Conservation (phyloP, 2,329 filamentous ascomycete species). For the Fusarium domesticum region DNA sequence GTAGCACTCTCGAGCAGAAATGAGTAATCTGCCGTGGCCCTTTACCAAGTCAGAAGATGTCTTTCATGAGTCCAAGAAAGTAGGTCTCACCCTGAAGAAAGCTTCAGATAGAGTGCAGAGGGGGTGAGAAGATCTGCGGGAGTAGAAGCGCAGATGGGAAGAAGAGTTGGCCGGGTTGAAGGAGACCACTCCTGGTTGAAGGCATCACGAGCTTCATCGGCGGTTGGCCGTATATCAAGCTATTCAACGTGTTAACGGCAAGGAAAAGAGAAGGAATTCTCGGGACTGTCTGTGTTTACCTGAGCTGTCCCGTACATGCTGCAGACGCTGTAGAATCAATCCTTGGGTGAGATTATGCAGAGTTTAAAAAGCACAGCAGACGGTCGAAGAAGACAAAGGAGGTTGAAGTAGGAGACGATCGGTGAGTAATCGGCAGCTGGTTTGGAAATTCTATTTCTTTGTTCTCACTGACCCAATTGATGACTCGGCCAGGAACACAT, state of each 20-base stretch:
- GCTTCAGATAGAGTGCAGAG: constrained; percentile 90
- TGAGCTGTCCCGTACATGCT: constrained; percentile 27
- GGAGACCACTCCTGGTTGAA: constrained; percentile 25
- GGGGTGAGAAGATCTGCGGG: constrained; percentile 92
- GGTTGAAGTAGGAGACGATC: constrained; percentile 1
- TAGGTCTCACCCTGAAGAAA: constrained; percentile 40
- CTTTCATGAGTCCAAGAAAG: not conserved
- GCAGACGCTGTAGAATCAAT: not conserved
- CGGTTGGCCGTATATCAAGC: constrained; percentile 29
- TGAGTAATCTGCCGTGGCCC: constrained; percentile 65
- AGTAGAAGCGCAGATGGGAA: constrained; percentile 80
- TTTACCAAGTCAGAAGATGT: constrained; percentile 20
- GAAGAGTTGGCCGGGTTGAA: constrained; percentile 58
- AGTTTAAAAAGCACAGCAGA: not conserved
- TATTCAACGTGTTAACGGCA: constrained; percentile 8
- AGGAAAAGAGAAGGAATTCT: not conserved
- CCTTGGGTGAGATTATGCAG: no score
- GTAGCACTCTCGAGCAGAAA: constrained; percentile 96
- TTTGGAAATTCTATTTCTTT: constrained; percentile 16
- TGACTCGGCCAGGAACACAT: constrained; percentile 1
- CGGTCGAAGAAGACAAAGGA: not conserved
- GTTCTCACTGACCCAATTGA: constrained; percentile 11
- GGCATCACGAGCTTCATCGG: constrained; percentile 29
- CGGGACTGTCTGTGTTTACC: constrained; percentile 7
- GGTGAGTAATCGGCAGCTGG: constrained; percentile 13